phyloP scores from a whole-genome alignment of 2,329 filamentous ascomycete genomes.

The Nothophoma quercina region DNA sequence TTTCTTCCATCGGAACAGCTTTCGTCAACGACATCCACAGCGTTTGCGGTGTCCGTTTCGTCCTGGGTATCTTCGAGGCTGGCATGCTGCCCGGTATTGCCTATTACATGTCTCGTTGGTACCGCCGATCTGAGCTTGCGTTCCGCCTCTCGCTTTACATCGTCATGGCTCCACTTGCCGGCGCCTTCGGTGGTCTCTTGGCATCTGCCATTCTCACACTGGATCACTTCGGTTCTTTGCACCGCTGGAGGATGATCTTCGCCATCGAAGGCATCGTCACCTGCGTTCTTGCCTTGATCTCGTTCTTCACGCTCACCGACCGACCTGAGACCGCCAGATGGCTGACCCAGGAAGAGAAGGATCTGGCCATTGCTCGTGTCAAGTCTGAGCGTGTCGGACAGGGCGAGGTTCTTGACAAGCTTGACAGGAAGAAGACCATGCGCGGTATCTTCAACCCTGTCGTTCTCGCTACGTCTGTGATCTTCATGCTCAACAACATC shows the following conservation, averaged over 20 bases:
- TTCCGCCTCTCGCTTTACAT: conserved; percentile 74
- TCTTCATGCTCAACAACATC: conserved; percentile 72
- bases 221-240: conserved; percentile 63
- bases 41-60: conserved; percentile 69
- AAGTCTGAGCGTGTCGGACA: conserved; percentile 72
- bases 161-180: conserved; percentile 73
- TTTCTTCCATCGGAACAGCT: conserved; percentile 69
- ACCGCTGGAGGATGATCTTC: conserved; percentile 74
- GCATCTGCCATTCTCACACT: conserved; percentile 68
- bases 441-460: conserved; percentile 71
- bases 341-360: conserved; percentile 71
- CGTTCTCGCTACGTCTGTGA: conserved; percentile 62
- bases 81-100: conserved; percentile 73
- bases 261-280: conserved; percentile 74
- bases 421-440: conserved; percentile 66
- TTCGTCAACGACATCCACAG: conserved; percentile 66
- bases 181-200: conserved; percentile 74
- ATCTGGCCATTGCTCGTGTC: conserved; percentile 70
- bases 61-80: conserved; percentile 73
- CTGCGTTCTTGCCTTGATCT: conserved; percentile 63
- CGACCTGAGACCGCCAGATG: conserved; percentile 72
- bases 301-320: conserved; percentile 72
- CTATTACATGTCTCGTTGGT: conserved; percentile 77
- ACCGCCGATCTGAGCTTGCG: conserved; percentile 71
- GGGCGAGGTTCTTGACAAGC: conserved; percentile 69